These are phyloP conservation scores for Cutaneotrichosporon sp. DNA, from an alignment of 1,284 basidiomycete species.

Conservation along the genomic window DNA sequence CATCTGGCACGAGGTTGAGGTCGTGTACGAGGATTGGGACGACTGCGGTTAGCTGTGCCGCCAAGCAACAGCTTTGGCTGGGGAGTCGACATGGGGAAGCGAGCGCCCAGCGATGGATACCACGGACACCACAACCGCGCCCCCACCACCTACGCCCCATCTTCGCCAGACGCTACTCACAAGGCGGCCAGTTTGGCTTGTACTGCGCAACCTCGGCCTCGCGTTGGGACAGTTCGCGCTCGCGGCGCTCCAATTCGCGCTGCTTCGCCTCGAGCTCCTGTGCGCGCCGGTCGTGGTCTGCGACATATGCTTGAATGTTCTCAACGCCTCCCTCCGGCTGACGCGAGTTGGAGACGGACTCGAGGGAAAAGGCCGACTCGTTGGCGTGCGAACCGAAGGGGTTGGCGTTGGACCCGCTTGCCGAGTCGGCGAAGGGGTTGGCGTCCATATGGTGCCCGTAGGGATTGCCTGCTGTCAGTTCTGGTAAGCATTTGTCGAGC, in stretches of 20 bases:
- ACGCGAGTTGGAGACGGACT: constrained; percentile 8
- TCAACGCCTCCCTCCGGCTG: constrained; percentile 15
- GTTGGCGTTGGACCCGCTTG: constrained; percentile 39
- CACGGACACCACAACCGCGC: no score
- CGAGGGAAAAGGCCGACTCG: constrained; percentile 41
- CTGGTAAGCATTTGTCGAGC: neutral
- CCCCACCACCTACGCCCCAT: no score
- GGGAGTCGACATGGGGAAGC: neutral
- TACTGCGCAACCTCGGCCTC: constrained; percentile 31
- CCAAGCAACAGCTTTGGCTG: neutral
- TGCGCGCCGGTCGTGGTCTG: constrained; percentile 20
- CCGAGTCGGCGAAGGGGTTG: constrained; percentile 3
- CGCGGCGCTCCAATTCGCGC: constrained; percentile 34
- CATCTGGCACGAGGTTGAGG: constrained; percentile 81
- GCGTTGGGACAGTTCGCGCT: constrained; percentile 28
- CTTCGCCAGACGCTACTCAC: constrained; percentile 37
- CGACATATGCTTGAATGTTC: constrained; percentile 20
- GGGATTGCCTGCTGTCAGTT: neutral
- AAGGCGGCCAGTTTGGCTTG: constrained; percentile 48
- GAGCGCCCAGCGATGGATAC: no score
- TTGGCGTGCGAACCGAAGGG: constrained; percentile 37
- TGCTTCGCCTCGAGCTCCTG: constrained; percentile 33
- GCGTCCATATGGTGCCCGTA: neutral
- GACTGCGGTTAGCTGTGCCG: constrained; percentile 56
- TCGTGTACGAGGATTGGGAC: constrained; percentile 92